Base-by-base conservation (phyloP, 768 basidiomycete genomes). In the Suillus placidus region DNA sequence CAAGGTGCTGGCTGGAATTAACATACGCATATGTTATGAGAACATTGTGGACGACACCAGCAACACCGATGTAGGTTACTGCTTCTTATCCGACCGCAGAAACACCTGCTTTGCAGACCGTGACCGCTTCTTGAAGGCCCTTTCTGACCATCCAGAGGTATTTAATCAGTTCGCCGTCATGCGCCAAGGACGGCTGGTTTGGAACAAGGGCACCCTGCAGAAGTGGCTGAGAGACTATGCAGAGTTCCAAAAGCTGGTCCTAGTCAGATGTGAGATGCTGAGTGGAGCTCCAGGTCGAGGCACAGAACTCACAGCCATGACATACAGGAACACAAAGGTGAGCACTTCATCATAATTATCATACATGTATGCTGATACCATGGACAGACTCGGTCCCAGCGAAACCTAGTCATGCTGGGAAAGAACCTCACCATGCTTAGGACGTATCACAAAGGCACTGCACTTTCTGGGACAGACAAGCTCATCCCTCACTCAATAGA, bases 401-500 rank as follows among this genome's bases (percentile, higher is more conserved):
- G 72, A 1, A 70, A 71, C 49, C 40, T 67, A 18, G 51, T 71
- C 8, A 67, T 64, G 3, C 65, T 76, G 40, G 71, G 67, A 1
- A 52, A 69, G 2, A 60, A 71, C 55, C 20, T 70, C 1, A 57
- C 64, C 1, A 57, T 76, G 2, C 40, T 74, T 1, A 58, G 67
- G 23, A 58, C 60, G 3, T 74, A 72, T 43, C 63, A 66, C 45
- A 72, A 77, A 55, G 66, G 63, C 0, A 68, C 54, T 9, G 23
- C 68, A 6, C 40, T 69, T 16, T 62, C 66, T 14, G 60, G 65
- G 20, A 7, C 47, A 2, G 68, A 74, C 47, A 72, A 69, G 37
- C 66, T 74, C 18, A 73, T 77, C 20, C 77, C 76, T 2, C 72
- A 74, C 42, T 66, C 71, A 0, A 38, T 76, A 0, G 71, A 74